Evolutionary conservation across 192 early-diverging fungal genomes (phyloP).

Genomic region (Linnemannia hyalina): DNA sequence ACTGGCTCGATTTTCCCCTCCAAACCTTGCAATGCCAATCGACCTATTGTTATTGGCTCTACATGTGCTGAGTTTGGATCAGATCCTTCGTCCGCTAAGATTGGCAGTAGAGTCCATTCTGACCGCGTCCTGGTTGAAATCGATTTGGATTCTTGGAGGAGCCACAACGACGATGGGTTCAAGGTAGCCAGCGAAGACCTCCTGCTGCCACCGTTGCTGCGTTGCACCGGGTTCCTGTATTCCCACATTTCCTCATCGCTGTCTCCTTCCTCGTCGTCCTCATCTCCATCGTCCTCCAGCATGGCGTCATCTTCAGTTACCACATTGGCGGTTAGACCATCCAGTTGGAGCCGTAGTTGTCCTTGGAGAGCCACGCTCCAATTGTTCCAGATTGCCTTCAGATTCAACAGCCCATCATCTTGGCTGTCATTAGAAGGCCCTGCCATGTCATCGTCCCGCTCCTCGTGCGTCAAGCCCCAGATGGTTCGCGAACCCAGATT

Average conservation of each 20-base stretch:
- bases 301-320: slow-evolving; percentile 37
- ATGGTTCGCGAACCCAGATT: not conserved
- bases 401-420: not conserved
- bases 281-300: slow-evolving; percentile 30
- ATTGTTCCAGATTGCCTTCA: slow-evolving; percentile 33
- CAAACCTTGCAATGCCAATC: not conserved
- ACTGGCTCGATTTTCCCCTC: not conserved
- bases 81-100: slow-evolving; percentile 30
- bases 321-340: not conserved
- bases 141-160: slow-evolving; percentile 30
- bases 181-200: slow-evolving; percentile 22
- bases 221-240: not conserved
- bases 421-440: not conserved
- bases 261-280: slow-evolving; percentile 29
- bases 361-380: slow-evolving; percentile 12
- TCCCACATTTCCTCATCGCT: slow-evolving; percentile 45
- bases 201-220: slow-evolving; percentile 19
- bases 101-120: slow-evolving; percentile 48
- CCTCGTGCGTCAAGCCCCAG: slow-evolving; percentile 30
- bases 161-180: slow-evolving; percentile 21
- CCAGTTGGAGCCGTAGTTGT: slow-evolving; percentile 1
- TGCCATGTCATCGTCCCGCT: slow-evolving; percentile 23
- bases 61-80: not conserved
- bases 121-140: slow-evolving; percentile 23
- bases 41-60: too few species aligned